These are phyloP conservation scores for Alternaria tenuissima DNA, from an alignment of 2,329 filamentous ascomycete species.

Conservation along the genomic window DNA sequence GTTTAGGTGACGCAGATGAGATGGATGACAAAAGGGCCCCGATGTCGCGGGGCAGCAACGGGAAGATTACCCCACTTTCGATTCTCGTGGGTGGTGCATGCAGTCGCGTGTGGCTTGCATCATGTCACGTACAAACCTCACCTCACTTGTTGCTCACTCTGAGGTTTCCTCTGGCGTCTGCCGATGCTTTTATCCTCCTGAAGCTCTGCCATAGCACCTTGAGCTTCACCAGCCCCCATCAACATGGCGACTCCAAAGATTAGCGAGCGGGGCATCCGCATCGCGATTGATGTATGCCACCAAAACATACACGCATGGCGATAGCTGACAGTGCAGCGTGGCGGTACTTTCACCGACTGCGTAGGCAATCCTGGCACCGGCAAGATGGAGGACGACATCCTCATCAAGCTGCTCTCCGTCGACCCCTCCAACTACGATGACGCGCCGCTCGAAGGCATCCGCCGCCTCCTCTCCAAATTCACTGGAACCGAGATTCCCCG, in stretches of 20 bases:
- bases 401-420: slow-evolving; percentile 89
- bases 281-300: slow-evolving; percentile 67
- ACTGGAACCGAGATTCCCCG: slow-evolving; percentile 78
- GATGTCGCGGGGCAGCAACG: slow-evolving; percentile 15
- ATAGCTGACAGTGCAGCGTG: slow-evolving; percentile 62
- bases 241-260: slow-evolving; percentile 39
- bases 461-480: slow-evolving; percentile 83
- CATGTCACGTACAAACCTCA: neutral
- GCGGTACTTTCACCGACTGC: slow-evolving; percentile 92
- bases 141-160: neutral
- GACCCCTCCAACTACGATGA: slow-evolving; percentile 91
- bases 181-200: neutral
- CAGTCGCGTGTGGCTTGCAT: slow-evolving; percentile 3
- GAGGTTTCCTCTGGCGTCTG: neutral
- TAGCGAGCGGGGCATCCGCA: slow-evolving; percentile 69
- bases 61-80: slow-evolving; percentile 16
- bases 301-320: neutral
- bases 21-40: slow-evolving; percentile 15
- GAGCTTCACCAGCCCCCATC: neutral
- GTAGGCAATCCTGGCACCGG: slow-evolving; percentile 79
- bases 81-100: neutral
- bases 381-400: slow-evolving; percentile 74
- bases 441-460: slow-evolving; percentile 89
- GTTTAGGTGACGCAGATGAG: neutral
- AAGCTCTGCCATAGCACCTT: neutral